Evolutionary conservation across 176 grass and related monocot genomes (phyloP).

Genomic region (Chloris gayana): DNA sequence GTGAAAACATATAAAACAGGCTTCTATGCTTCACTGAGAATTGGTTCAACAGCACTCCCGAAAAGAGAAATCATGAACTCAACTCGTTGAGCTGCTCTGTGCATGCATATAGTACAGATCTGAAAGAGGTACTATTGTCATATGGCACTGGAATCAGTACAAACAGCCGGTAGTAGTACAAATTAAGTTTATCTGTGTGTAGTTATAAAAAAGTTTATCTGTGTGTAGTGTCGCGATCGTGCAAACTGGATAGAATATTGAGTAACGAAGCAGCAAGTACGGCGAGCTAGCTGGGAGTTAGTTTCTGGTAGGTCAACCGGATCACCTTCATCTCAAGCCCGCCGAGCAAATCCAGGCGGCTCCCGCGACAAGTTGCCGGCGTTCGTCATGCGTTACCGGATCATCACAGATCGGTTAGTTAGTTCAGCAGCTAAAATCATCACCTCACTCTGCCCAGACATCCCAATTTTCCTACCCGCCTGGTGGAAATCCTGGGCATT

Average conservation of each 20-base stretch:
- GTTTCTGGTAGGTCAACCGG: conserved; percentile 37
- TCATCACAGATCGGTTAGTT: neutral
- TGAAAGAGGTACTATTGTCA: neutral
- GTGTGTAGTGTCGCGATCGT: neutral
- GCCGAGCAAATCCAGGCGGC: conserved; percentile 30
- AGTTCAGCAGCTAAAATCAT: neutral
- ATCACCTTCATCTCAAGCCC: conserved; percentile 37
- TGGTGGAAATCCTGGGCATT: conserved; percentile 22
- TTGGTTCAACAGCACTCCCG: conserved; percentile 12
- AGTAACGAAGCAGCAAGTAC: conserved; percentile 7
- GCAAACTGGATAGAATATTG: neutral
- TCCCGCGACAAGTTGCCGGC: conserved; percentile 17
- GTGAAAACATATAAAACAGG: too few species aligned
- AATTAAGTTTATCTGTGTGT: neutral
- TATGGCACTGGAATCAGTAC: neutral
- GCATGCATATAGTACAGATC: neutral
- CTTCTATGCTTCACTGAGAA: neutral
- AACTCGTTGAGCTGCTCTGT: neutral
- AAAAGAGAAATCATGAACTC: neutral
- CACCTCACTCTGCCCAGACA: neutral
- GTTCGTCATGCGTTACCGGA: conserved; percentile 35
- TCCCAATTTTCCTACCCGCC: conserved; percentile 40
- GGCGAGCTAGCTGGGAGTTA: conserved; percentile 11
- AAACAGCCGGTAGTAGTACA: neutral
- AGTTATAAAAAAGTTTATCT: neutral